A percentile compares a stretch with the other conserved stretches of the same genome.
phyloP scores from a whole-genome alignment of 805 yeast genomes.

The Teunomyces atbi region DNA sequence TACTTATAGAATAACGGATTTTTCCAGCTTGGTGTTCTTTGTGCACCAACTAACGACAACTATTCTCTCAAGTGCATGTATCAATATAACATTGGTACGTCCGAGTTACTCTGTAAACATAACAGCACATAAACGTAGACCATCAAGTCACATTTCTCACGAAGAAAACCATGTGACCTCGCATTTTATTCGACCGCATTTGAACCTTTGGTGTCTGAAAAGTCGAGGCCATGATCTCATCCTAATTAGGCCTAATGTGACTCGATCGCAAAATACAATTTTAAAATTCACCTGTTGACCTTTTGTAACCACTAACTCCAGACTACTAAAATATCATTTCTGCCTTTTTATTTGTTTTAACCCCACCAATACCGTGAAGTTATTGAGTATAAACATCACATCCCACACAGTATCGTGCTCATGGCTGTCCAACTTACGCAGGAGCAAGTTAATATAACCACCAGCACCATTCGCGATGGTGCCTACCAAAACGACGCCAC shows the following conservation, averaged over 20 bases:
- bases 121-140: background rate
- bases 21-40: too few relatives aligned
- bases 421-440: constrained; percentile 12
- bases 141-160: background rate
- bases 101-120: too few relatives aligned
- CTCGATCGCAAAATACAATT: constrained; percentile 2
- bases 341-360: too few relatives aligned
- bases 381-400: background rate
- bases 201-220: background rate
- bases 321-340: too few relatives aligned
- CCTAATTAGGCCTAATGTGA: constrained; percentile 2
- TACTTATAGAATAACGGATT: too few relatives aligned
- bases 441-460: constrained; percentile 10
- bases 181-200: background rate
- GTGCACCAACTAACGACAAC: too few relatives aligned
- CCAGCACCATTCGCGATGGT: constrained; percentile 6
- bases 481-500: constrained; percentile 1
- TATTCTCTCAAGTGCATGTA: too few relatives aligned
- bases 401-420: background rate
- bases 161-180: background rate
- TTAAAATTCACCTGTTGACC: background rate
- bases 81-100: too few relatives aligned
- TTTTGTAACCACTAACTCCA: background rate
- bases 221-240: background rate
- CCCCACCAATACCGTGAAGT: too few relatives aligned